These are phyloP conservation scores for Plasmodium gonderi DNA, from an alignment of 169 alveolate genomes.

Conservation along the genomic window DNA sequence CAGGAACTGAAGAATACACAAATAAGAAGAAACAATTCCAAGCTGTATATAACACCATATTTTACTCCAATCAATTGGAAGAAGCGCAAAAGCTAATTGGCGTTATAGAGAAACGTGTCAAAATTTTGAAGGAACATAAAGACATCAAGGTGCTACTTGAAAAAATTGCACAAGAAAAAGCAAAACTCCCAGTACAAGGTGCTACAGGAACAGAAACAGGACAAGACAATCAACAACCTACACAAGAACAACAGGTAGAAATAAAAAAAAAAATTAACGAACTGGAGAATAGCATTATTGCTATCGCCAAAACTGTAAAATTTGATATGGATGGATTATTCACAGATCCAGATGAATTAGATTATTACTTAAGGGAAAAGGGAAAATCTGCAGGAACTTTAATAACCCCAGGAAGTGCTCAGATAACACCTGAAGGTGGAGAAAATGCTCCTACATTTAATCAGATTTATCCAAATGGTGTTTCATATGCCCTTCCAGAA, in stretches of 20 bases:
- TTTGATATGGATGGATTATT: slow-evolving; percentile 25
- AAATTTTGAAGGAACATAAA: slow-evolving; percentile 7
- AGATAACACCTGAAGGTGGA: background rate
- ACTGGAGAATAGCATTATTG: background rate
- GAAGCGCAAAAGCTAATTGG: slow-evolving; percentile 30
- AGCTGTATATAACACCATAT: slow-evolving; percentile 16
- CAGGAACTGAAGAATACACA: background rate
- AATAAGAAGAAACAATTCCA: background rate
- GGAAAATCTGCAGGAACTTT: background rate
- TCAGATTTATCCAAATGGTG: slow-evolving; percentile 30
- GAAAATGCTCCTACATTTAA: background rate
- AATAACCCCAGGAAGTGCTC: background rate
- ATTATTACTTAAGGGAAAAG: slow-evolving; percentile 51
- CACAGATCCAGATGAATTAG: slow-evolving; percentile 27
- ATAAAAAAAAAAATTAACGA: background rate
- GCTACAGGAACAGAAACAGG: background rate
- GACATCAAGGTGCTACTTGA: slow-evolving; percentile 7
- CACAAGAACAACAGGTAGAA: background rate
- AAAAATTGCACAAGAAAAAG: background rate
- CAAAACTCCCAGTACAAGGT: background rate
- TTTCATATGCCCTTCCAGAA: background rate
- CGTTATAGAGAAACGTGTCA: slow-evolving; percentile 14
- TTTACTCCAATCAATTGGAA: slow-evolving; percentile 35
- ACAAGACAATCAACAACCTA: background rate
- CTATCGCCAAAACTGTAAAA: slow-evolving; percentile 37